These are phyloP conservation scores for Mimosa pudica DNA, from an alignment of 306 rosid genomes.

Conservation along the genomic window DNA sequence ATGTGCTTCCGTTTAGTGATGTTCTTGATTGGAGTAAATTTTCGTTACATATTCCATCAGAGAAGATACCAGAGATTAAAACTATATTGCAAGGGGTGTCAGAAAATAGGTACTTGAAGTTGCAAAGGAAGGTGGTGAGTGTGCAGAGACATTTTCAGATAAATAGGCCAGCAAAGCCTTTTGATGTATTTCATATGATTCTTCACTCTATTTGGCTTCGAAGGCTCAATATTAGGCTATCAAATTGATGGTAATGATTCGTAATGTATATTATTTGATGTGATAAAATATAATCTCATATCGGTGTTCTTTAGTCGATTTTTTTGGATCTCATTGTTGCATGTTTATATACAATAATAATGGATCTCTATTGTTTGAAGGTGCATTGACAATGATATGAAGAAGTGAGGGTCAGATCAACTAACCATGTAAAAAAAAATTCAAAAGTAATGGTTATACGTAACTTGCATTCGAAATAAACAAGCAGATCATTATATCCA, in stretches of 20 bases:
- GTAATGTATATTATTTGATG: no score
- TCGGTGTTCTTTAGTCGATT: no score
- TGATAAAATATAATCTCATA: no score
- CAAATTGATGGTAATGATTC: background rate
- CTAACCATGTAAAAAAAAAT: no score
- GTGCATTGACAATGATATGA: no score
- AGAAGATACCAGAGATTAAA: constrained; percentile 57
- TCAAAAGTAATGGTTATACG: no score
- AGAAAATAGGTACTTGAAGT: constrained; percentile 40
- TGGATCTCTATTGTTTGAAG: no score
- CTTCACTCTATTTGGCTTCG: constrained; percentile 83
- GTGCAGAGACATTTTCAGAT: constrained; percentile 62
- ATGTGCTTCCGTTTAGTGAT: constrained; percentile 60
- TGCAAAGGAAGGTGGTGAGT: constrained; percentile 47
- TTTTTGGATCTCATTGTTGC: no score
- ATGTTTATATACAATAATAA: no score
- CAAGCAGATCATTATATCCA: no score
- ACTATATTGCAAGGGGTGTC: constrained; percentile 48
- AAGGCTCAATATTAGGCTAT: constrained; percentile 52
- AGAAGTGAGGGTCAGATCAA: no score
- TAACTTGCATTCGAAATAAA: no score
- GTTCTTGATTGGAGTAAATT: constrained; percentile 73
- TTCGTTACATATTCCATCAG: constrained; percentile 50
- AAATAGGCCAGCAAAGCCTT: constrained; percentile 59
- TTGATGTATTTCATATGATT: constrained; percentile 69